Evolutionary conservation across 768 basidiomycete species (phyloP).

Genomic region (Daedalea quercina): DNA sequence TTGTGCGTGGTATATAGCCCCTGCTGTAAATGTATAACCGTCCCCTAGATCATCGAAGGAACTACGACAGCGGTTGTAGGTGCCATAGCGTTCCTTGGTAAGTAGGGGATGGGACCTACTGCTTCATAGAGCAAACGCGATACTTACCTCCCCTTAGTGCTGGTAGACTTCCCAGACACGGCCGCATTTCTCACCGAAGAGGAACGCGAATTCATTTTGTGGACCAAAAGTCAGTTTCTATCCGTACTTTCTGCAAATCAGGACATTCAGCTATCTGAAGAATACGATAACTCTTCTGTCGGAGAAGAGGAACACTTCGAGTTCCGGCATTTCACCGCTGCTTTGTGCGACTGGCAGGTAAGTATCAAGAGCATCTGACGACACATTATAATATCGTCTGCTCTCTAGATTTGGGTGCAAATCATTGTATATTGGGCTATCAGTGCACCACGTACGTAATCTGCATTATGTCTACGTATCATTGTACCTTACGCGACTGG

Average conservation of each 20-base stretch:
- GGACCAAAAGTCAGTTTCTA: constrained; percentile 45
- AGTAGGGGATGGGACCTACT: no score
- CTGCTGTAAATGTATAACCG: no score
- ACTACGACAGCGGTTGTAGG: constrained; percentile 53
- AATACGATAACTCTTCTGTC: constrained; percentile 48
- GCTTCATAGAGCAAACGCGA: no score
- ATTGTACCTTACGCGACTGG: neutral
- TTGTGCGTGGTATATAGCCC: constrained; percentile 11
- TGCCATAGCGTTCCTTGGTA: constrained; percentile 43
- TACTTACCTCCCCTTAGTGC: constrained; percentile 33
- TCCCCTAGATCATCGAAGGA: constrained; percentile 62
- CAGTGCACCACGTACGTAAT: constrained; percentile 46
- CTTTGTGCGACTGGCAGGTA: constrained; percentile 60
- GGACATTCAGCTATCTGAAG: constrained; percentile 24
- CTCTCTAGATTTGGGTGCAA: constrained; percentile 29
- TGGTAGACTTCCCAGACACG: constrained; percentile 56
- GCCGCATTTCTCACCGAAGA: constrained; percentile 56
- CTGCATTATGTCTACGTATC: neutral
- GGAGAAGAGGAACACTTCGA: constrained; percentile 59
- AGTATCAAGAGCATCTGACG: constrained; percentile 11
- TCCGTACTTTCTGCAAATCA: no score
- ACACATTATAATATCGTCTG: neutral
- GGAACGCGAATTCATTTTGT: constrained; percentile 47
- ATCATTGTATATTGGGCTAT: constrained; percentile 54
- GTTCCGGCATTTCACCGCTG: constrained; percentile 43